Conservation (phyloP, 805 yeast species). For the Vanderwaltozyma tropicalis region DNA sequence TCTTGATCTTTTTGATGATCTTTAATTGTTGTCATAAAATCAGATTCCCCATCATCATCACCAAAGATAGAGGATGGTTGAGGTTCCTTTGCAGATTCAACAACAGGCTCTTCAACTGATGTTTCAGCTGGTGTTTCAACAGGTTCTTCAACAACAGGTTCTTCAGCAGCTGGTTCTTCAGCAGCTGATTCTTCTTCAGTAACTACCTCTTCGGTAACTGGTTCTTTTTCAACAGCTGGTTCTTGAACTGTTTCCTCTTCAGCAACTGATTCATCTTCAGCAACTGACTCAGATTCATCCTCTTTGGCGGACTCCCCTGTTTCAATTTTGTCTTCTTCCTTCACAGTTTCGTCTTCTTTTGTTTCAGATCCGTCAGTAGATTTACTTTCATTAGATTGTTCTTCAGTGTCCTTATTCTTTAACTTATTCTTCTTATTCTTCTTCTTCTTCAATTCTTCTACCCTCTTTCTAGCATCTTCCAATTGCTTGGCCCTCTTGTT, state of each 20-base stretch:
- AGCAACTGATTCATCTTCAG: conserved; percentile 3
- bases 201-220: conserved; percentile 8
- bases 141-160: conserved; percentile 1
- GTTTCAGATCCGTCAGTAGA: conserved; percentile 2
- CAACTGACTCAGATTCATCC: conserved; percentile 1
- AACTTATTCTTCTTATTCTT: conserved; percentile 38
- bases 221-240: conserved; percentile 1
- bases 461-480: conserved; percentile 64
- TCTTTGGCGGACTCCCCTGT: conserved; percentile 2
- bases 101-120: conserved; percentile 2
- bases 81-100: conserved; percentile 2
- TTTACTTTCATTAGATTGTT: conserved; percentile 3
- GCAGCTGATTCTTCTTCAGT: conserved; percentile 3
- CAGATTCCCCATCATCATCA: conserved; percentile 9
- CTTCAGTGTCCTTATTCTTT: conserved; percentile 26
- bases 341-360: conserved; percentile 7
- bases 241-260: conserved; percentile 3
- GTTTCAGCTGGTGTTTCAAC: not conserved
- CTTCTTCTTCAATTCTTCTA: conserved; percentile 58
- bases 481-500: conserved; percentile 46
- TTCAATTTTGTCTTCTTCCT: conserved; percentile 1
- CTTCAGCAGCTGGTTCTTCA: conserved; percentile 3
- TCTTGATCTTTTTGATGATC: conserved; percentile 28
- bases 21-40: conserved; percentile 22
- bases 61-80: conserved; percentile 4